A percentile compares a stretch with the other conserved stretches of the same genome.
Conservation (phyloP, 192 early-diverging fungal species). For the Podila horticola region DNA sequence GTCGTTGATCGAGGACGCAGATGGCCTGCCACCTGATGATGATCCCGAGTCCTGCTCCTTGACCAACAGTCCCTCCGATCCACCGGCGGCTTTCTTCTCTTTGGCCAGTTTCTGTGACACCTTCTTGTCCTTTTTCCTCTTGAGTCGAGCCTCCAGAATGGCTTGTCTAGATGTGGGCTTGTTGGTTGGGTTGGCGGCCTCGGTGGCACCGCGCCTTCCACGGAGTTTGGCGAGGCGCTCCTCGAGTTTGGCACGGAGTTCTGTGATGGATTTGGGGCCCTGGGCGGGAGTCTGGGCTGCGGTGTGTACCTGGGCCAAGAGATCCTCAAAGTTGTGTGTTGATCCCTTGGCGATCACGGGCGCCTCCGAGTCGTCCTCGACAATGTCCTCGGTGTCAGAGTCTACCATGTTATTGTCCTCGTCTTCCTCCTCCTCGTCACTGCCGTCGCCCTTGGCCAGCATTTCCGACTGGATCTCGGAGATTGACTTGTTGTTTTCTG, state of each 20-base stretch:
- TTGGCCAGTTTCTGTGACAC: constrained; percentile 66
- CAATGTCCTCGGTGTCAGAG: constrained; percentile 41
- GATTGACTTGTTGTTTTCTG: constrained; percentile 79
- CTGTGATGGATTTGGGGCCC: constrained; percentile 36
- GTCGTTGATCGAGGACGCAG: constrained; percentile 58
- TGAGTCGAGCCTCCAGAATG: constrained; percentile 80
- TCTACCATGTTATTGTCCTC: constrained; percentile 41
- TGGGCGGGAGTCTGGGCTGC: constrained; percentile 45
- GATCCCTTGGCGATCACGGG: constrained; percentile 33
- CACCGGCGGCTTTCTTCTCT: constrained; percentile 60
- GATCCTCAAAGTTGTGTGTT: constrained; percentile 37
- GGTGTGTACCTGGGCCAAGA: constrained; percentile 43
- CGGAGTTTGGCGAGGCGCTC: constrained; percentile 52
- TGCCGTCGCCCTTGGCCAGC: constrained; percentile 51
- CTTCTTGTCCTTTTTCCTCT: constrained; percentile 74
- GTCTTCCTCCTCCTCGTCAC: constrained; percentile 34
- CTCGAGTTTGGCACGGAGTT: constrained; percentile 28
- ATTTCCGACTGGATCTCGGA: constrained; percentile 69
- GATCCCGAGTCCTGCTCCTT: constrained; percentile 22
- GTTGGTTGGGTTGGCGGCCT: constrained; percentile 46
- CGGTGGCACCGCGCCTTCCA: constrained; percentile 23
- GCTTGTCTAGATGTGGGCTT: constrained; percentile 74
- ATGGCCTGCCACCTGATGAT: constrained; percentile 21
- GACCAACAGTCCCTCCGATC: constrained; percentile 63
- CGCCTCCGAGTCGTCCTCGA: constrained; percentile 45